These are phyloP conservation scores for Hirschfeldia incana DNA, from an alignment of 345 rosid species.

Conservation along the genomic window DNA sequence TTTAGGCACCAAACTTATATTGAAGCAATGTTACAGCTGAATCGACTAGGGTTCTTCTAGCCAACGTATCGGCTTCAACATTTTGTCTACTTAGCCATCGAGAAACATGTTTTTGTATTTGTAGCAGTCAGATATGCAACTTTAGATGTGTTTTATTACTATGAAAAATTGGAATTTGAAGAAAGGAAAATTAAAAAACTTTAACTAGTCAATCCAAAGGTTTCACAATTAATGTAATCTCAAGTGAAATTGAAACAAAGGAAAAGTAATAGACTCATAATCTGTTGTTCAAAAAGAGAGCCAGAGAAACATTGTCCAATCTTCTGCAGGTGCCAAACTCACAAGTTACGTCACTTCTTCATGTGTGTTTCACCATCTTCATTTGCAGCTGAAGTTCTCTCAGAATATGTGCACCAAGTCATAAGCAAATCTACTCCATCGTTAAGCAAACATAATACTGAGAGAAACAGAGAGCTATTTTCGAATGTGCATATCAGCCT, in stretches of 20 bases:
- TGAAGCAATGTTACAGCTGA: no score
- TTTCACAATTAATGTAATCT: slow-evolving; percentile 5
- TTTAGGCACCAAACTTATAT: no score
- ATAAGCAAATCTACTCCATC: slow-evolving; percentile 70
- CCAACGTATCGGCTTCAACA: no score
- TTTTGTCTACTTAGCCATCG: not conserved
- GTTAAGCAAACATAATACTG: slow-evolving; percentile 51
- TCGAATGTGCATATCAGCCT: not conserved
- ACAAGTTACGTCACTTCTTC: not conserved
- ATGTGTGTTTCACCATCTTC: slow-evolving; percentile 26
- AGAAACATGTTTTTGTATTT: not conserved
- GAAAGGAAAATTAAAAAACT: slow-evolving; percentile 2
- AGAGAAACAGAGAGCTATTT: slow-evolving; percentile 9
- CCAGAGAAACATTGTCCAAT: slow-evolving; percentile 7
- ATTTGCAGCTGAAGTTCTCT: slow-evolving; percentile 33
- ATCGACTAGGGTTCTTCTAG: no score
- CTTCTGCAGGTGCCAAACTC: slow-evolving; percentile 12
- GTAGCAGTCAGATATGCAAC: not conserved
- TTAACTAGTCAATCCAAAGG: slow-evolving; percentile 11
- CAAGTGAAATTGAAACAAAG: not conserved
- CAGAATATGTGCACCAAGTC: slow-evolving; percentile 96
- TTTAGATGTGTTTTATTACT: not conserved
- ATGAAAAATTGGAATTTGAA: not conserved
- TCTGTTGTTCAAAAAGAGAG: slow-evolving; percentile 12
- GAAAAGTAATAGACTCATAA: not conserved